These are phyloP conservation scores for Conticribra weissflogii DNA, from an alignment of 108 stramenopile species.

Conservation along the genomic window DNA sequence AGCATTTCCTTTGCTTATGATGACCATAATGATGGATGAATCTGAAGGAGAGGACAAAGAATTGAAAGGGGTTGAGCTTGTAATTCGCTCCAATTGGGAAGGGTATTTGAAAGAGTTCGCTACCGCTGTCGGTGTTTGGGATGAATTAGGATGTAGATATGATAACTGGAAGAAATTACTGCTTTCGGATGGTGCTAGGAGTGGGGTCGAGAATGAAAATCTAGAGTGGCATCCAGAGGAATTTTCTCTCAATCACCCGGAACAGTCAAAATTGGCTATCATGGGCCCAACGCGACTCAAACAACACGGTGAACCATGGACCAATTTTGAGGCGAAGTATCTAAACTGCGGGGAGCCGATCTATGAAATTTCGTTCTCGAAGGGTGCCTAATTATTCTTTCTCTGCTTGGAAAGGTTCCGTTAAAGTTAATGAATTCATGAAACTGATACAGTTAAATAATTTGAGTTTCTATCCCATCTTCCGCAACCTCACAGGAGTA, in stretches of 20 bases:
- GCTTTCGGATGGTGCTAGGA: background rate
- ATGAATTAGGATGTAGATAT: slow-evolving; percentile 5
- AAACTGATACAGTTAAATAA: background rate
- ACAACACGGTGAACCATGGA: slow-evolving; percentile 19
- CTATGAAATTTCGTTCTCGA: slow-evolving; percentile 36
- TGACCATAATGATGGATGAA: slow-evolving; percentile 19
- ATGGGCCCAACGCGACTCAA: slow-evolving; percentile 17
- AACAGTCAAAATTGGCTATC: slow-evolving; percentile 3
- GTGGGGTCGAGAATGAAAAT: background rate
- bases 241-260: background rate
- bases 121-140: slow-evolving; percentile 32
- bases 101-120: slow-evolving; percentile 80
- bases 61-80: slow-evolving; percentile 30
- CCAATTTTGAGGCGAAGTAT: slow-evolving; percentile 52
- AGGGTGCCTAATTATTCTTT: too few relatives aligned
- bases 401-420: background rate
- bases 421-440: background rate
- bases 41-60: slow-evolving; percentile 18
- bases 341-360: slow-evolving; percentile 36
- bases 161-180: background rate
- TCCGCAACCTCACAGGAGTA: slow-evolving; percentile 49
- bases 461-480: slow-evolving; percentile 47
- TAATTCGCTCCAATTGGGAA: slow-evolving; percentile 83
- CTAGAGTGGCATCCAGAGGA: background rate
- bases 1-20: slow-evolving; percentile 77